Evolutionary conservation across 2,329 filamentous ascomycete species (phyloP), one percentile per base, ranked within the genome.

Genomic region (Penicillium sp.): DNA sequence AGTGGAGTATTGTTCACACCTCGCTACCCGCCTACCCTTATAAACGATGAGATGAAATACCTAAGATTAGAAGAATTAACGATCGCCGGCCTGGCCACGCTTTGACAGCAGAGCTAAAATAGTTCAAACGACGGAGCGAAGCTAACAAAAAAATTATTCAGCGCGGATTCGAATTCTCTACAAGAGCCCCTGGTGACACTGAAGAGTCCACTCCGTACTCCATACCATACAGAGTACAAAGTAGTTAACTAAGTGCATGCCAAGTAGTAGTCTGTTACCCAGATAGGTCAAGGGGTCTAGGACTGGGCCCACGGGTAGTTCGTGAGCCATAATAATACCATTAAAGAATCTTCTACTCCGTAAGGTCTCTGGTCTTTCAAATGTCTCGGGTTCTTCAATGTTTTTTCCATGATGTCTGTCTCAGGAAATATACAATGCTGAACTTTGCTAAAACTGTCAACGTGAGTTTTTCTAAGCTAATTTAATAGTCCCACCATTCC

Each of bases 41-140:
- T 23, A 17, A 44, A 36, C 12, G 6, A 7, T 19, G 6, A 7
- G n/a, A 27, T 38, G 10, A 48, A 39, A 10, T 44, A 15, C 23
- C 23, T 27, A 36, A 45, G 43, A 59, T 55, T 53, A 45, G 36
- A 56, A 58, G 49, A 44, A 52, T 50, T 43, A 38, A 25, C 23
- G 57, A 55, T 59, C 60, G n/a, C 17, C 17, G 19, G 42, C 7
- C 53, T 41, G 21, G 35, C 44, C 38, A 56, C 53, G 57, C 53
- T 56, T 56, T 45, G 52, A 47, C n/a, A 41, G 23, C 53, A 23
- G n/a, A 21, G 45, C 43, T 49, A 47, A 43, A 27, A 33, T 53
- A 15, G 53, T 61, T 58, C 60, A 64, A 65, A 64, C 61, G 45
- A 57, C 55, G 49, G 57, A 49, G 42, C 25, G 31, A 43, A 53